These are phyloP conservation scores for Eleusine coracana DNA, from an alignment of 176 grass and related monocot genomes.

Conservation along the genomic window DNA sequence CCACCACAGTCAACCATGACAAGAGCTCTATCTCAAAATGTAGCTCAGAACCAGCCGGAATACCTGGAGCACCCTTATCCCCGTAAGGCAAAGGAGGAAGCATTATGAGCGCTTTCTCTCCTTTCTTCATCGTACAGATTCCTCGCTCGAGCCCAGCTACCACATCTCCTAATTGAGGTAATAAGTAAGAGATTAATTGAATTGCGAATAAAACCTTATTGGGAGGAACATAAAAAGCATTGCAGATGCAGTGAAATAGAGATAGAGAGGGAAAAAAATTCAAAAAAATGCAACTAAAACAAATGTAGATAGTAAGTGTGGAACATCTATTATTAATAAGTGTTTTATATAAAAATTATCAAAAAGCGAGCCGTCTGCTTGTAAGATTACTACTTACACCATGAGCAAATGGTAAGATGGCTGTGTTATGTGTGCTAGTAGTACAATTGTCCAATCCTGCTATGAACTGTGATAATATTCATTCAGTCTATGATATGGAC, in stretches of 20 bases:
- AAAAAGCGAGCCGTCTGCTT: background rate
- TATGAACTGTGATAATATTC: background rate
- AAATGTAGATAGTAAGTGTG: background rate
- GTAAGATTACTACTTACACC: background rate
- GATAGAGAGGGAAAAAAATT: background rate
- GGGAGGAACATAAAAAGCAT: background rate
- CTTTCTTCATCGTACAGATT: constrained; percentile 50
- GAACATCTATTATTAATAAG: background rate
- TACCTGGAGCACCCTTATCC: constrained; percentile 12
- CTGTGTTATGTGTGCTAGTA: background rate
- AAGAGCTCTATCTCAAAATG: constrained; percentile 53
- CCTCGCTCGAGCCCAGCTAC: constrained; percentile 37
- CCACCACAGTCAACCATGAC: constrained; percentile 50
- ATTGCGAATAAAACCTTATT: background rate
- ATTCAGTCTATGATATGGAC: background rate
- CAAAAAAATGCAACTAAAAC: background rate
- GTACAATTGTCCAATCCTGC: background rate
- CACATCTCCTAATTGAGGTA: constrained; percentile 32
- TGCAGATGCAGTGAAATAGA: background rate
- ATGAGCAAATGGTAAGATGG: background rate
- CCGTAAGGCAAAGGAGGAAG: constrained; percentile 33
- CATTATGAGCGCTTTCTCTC: constrained; percentile 38
- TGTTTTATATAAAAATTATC: no score
- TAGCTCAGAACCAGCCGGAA: constrained; percentile 44
- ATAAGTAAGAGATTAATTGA: background rate